phyloP scores from a whole-genome alignment of 257 asterid species.

The Capsicum baccatum region DNA sequence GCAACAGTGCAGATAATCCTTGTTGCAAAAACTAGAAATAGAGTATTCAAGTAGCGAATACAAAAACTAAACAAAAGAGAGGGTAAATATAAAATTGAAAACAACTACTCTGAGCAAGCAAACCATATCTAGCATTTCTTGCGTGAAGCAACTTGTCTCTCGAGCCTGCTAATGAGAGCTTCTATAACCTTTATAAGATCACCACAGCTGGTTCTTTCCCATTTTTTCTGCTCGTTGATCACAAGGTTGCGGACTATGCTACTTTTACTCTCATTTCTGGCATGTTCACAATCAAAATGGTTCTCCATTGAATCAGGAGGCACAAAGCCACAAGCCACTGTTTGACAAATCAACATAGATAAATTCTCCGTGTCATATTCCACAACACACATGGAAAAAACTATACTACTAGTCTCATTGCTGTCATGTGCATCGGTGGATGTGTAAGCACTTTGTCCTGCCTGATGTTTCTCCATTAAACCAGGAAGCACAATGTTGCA shows the following conservation, averaged over 20 bases:
- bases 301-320: background rate
- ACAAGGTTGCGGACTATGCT: background rate
- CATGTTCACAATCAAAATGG: background rate
- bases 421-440: background rate
- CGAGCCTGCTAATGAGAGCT: slow-evolving; percentile 20
- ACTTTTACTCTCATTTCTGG: background rate
- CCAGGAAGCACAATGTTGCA: background rate
- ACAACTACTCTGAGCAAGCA: background rate
- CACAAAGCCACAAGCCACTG: background rate
- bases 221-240: background rate
- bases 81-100: background rate
- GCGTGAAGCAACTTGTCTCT: background rate
- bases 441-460: background rate
- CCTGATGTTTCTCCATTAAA: background rate
- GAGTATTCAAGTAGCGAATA: no score
- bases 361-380: background rate
- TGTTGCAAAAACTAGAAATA: no score
- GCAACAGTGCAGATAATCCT: background rate
- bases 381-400: background rate
- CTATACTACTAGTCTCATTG: background rate
- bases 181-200: background rate
- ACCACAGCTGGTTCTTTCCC: background rate
- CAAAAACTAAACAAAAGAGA: background rate
- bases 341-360: background rate
- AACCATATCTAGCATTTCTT: background rate